These are phyloP conservation scores for Metschnikowia lochheadii DNA, from an alignment of 805 yeast species.

Conservation along the genomic window DNA sequence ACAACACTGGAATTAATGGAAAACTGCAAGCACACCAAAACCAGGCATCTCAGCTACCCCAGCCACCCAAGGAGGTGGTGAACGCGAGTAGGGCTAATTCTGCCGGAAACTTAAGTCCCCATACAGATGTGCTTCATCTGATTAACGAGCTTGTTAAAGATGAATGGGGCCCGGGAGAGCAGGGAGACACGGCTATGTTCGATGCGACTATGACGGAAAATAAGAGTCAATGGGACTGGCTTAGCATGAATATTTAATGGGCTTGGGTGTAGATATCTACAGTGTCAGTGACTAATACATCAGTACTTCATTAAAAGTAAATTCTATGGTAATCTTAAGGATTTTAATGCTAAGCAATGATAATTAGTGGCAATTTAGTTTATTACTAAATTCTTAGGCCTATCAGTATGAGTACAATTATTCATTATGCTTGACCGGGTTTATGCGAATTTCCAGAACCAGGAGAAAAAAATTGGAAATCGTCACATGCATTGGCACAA, in stretches of 20 bases:
- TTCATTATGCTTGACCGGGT: no score
- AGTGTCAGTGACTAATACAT: not conserved
- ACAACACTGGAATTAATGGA: not conserved
- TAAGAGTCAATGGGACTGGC: constrained; percentile 43
- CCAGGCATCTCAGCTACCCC: not conserved
- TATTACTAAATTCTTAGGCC: no score
- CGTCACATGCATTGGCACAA: not conserved
- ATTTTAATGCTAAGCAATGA: not conserved
- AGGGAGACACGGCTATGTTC: constrained; percentile 12
- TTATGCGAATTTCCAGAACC: no score
- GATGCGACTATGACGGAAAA: constrained; percentile 11
- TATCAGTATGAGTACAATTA: no score
- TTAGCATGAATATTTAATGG: constrained; percentile 39
- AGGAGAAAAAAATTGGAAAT: not conserved
- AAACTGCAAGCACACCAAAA: not conserved
- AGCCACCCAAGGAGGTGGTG: constrained; percentile 1
- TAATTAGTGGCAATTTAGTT: no score
- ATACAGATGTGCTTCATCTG: constrained; percentile 6
- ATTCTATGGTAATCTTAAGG: no score
- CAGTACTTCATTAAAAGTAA: not conserved
- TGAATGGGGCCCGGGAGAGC: constrained; percentile 17
- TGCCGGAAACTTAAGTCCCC: not conserved
- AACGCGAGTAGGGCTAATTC: not conserved
- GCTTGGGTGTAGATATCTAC: not conserved
- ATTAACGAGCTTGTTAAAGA: constrained; percentile 14